phyloP scores from a whole-genome alignment of 805 yeast genomes.

The Saturnispora saitoi region DNA sequence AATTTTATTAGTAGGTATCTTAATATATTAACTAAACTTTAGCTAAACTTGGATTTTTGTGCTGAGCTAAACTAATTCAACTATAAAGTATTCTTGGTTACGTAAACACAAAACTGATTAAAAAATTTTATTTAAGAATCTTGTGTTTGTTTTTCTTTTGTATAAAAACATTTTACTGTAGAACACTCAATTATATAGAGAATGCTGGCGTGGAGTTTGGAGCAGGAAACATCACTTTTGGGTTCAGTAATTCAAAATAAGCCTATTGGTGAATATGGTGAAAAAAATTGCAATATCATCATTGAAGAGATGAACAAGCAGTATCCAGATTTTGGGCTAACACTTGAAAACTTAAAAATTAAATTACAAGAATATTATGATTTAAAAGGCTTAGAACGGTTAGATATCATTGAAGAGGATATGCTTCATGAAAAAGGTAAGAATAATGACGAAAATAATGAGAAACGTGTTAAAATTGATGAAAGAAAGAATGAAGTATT shows the following conservation, averaged over 20 bases:
- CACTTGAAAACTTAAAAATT: slow-evolving; percentile 13
- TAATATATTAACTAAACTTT: no score
- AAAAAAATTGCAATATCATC: slow-evolving; percentile 13
- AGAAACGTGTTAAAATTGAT: slow-evolving; percentile 1
- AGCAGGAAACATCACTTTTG: slow-evolving; percentile 19
- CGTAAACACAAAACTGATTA: no score
- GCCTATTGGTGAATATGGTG: slow-evolving; percentile 22
- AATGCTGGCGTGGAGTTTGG: slow-evolving; percentile 18
- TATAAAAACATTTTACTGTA: background rate
- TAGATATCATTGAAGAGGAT: slow-evolving; percentile 7
- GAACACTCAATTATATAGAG: background rate
- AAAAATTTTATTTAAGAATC: background rate
- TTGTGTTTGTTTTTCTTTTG: background rate
- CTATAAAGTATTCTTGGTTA: no score
- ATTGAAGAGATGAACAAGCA: slow-evolving; percentile 15
- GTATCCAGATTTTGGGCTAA: slow-evolving; percentile 14
- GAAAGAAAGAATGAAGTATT: slow-evolving; percentile 2
- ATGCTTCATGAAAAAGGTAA: background rate
- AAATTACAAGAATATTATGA: slow-evolving; percentile 23
- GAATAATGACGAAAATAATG: background rate
- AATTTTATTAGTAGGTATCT: no score
- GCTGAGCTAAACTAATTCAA: no score
- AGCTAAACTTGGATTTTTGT: no score
- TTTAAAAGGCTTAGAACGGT: slow-evolving; percentile 22
- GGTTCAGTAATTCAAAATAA: slow-evolving; percentile 23